Percentiles rank a stretch among this genome's conserved stretches.
Evolutionary conservation across 2,329 filamentous ascomycete species (phyloP).

Genomic region (Diaporthe velutina): DNA sequence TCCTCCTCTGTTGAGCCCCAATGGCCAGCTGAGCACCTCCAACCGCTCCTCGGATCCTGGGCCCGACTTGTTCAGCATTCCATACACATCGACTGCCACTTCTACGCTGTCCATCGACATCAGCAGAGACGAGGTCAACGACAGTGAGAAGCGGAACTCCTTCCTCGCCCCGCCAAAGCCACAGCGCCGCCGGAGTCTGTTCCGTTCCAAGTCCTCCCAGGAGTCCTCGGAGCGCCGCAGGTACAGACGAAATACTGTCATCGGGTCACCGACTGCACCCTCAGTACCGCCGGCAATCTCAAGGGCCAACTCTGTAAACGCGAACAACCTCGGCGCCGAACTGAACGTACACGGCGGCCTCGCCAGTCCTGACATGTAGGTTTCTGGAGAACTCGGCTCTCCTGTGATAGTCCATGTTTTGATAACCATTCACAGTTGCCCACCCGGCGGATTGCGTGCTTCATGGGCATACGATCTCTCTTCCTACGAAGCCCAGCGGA

Average conservation of each 20-base stretch:
- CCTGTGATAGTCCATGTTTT: neutral
- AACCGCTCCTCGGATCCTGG: slow-evolving; percentile 14
- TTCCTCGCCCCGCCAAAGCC: slow-evolving; percentile 34
- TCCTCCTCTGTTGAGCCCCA: slow-evolving; percentile 23
- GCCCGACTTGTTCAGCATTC: slow-evolving; percentile 35
- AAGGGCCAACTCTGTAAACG: slow-evolving; percentile 51
- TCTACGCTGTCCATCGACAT: slow-evolving; percentile 22
- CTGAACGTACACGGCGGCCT: slow-evolving; percentile 47
- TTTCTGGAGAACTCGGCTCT: neutral
- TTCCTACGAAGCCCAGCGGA: slow-evolving; percentile 60
- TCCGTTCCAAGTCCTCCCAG: slow-evolving; percentile 53
- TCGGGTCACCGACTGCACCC: slow-evolving; percentile 41
- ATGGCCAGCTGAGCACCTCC: slow-evolving; percentile 9
- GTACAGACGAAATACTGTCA: slow-evolving; percentile 47
- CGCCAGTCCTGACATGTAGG: slow-evolving; percentile 46
- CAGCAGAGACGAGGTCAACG: slow-evolving; percentile 42
- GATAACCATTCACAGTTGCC: slow-evolving; percentile 46
- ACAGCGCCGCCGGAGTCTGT: slow-evolving; percentile 57
- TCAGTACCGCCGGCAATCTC: slow-evolving; percentile 43
- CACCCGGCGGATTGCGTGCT: slow-evolving; percentile 49
- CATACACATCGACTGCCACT: slow-evolving; percentile 34
- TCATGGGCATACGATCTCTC: slow-evolving; percentile 59
- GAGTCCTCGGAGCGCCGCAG: slow-evolving; percentile 42
- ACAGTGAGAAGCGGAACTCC: slow-evolving; percentile 28
- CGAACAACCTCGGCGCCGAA: slow-evolving; percentile 42